Evolutionary conservation across 140 eudicot genomes (phyloP), one percentile per base, ranked within the genome.

Genomic region (Cichorium intybus): DNA sequence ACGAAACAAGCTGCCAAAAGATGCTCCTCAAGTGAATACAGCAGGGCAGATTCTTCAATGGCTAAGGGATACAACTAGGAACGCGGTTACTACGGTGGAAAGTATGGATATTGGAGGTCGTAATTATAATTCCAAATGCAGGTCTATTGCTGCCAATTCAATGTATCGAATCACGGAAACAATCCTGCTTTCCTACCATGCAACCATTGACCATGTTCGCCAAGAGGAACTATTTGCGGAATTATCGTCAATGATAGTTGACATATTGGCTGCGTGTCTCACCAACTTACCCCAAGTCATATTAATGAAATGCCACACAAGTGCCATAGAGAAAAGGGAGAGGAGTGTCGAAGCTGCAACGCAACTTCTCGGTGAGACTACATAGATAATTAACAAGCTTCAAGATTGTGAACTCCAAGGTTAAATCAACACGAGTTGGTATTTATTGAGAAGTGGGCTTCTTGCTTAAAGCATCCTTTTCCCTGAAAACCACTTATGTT

Each of bases 71-170:
- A 33, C 27, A n/a, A 57, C 72, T 16, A 54, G 46, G 3, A 11
- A 39, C n/a, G 12, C 2, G 46, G 46, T 12, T 7, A 12, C 2
- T 1, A 3, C 11, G 16, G 46, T 11, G 0, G 16, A 39, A 39
- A 5, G 46, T 12, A 12, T 3, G 16, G 5, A 12, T 39, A 11
- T 3, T 39, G 5, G 46, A 61, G 46, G 0, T 5, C 16, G 1
- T 11, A 39, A 39, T 3, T n/a, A 39, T 2, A 2, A 11, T 10
- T 39, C n/a, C 17, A 39, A 39, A 12, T 12, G 10, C 39, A 34
- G n/a, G 9, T 66, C 69, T 21, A 20, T 70, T 9, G 71, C 73
- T 34, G 82, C 78, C 24, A 65, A 64, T 23, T 59, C 82, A 26
- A 71, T 77, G 82, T 70, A 59, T 56, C 47, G 68, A 23, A 52